phyloP scores from a whole-genome alignment of 2,329 filamentous ascomycete species.

The Fusarium bulbicola region DNA sequence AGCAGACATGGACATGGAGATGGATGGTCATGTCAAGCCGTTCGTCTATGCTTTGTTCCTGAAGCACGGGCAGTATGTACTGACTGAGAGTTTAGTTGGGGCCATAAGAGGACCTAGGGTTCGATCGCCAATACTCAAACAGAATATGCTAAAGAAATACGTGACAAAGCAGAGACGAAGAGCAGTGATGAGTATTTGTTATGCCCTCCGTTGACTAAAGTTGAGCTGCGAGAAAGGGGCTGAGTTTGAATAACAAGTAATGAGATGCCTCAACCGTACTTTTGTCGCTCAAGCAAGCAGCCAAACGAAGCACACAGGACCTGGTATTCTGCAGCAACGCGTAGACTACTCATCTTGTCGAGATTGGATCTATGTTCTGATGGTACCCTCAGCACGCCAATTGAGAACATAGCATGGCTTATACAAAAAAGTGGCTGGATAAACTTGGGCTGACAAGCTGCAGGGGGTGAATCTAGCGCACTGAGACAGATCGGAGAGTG shows the following conservation, averaged over 20 bases:
- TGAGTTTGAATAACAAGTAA: background rate
- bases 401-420: constrained; percentile 14
- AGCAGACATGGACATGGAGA: background rate
- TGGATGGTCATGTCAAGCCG: background rate
- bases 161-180: background rate
- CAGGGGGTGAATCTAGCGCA: constrained; percentile 21
- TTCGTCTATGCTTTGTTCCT: background rate
- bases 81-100: background rate
- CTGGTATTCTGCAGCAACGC: background rate
- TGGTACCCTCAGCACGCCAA: constrained; percentile 10
- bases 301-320: background rate
- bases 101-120: background rate
- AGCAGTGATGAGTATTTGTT: background rate
- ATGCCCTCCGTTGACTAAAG: background rate
- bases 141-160: background rate
- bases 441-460: constrained; percentile 28
- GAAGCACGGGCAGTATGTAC: background rate
- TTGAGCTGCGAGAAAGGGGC: background rate
- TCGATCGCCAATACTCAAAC: background rate
- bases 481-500: constrained; percentile 14
- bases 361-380: constrained; percentile 9
- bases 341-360: background rate
- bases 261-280: background rate
- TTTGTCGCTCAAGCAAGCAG: background rate
- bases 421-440: constrained; percentile 23